phyloP scores from a whole-genome alignment of 169 alveolate species.

The Cryptosporidium parvum region DNA sequence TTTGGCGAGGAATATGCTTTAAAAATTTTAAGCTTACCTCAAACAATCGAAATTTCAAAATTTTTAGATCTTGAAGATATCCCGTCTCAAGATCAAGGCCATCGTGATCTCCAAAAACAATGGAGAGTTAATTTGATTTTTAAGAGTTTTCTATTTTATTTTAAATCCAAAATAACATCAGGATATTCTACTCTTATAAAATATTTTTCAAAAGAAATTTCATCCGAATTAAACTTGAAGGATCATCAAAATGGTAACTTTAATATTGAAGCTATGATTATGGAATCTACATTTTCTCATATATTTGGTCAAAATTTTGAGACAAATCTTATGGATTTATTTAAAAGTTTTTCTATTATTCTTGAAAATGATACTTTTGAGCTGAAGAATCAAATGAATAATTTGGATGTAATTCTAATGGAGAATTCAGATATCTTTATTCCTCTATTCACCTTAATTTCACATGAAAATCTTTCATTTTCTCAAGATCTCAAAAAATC shows the following conservation, averaged over 20 bases:
- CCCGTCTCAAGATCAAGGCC: conserved; percentile 7
- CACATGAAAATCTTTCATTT: background rate
- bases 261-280: background rate
- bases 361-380: background rate
- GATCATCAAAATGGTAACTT: background rate
- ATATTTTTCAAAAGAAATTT: background rate
- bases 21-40: background rate
- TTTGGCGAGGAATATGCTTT: background rate
- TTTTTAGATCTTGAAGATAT: conserved; percentile 7
- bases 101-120: background rate
- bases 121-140: conserved; percentile 41
- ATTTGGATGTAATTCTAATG: background rate
- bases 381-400: background rate
- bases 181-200: background rate
- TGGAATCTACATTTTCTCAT: background rate
- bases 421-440: background rate
- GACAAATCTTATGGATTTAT: background rate
- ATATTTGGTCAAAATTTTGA: conserved; percentile 2
- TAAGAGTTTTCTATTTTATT: conserved; percentile 7
- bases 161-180: background rate
- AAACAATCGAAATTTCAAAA: background rate
- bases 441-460: background rate
- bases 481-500: background rate
- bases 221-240: background rate
- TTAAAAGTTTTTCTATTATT: background rate